Base-by-base conservation (phyloP, 176 grass and related monocot genomes). In the Luzula sylvatica region DNA sequence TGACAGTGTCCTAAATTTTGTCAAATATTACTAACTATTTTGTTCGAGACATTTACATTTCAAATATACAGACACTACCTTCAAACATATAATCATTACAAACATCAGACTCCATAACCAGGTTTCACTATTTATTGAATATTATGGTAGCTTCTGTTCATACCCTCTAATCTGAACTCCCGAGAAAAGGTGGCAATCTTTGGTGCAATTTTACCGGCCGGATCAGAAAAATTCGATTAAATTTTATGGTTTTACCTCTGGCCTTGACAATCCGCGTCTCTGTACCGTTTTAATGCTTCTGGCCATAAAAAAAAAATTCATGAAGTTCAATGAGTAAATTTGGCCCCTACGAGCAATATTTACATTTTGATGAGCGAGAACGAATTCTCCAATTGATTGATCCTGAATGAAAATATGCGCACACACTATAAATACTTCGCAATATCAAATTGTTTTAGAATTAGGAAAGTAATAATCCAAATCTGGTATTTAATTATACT, bases 151-250 rank as follows among this genome's bases (percentile, higher is more conserved):
- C 86, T 98, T 75, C 90, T 85, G 16, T 68, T 77, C 92, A 90
- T 80, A 74, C 90, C 86, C 26, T 90, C 81, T n/a, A n/a, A n/a
- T n/a, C n/a, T 27, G 71, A 55, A 56, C 92, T 87, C 11, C 92
- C 92, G 21, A 98, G 53, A 72, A 98, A 98, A 35, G 90, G 65
- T 2, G 81, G 86, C 24, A 98, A 59, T 38, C 85, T 80, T 58
- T 98, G 92, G 75, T 98, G 92, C 65, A 90, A 65, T 30, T 98
- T 80, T 41, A 87, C 81, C 30, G 92, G 92, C n/a, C 90, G 92
- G 71, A 98, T 77, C 0, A 75, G 72, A 32, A 98, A 81, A 47
- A 90, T 90, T 23, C 75, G 81, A 23, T 27, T 32, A 98, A 52
- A 82, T 98, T 72, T 98, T 98, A 0, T 78, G 83, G 63, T 77